Base-by-base conservation (phyloP, 2,329 filamentous ascomycete genomes). In the Epicoccum nigrum region DNA sequence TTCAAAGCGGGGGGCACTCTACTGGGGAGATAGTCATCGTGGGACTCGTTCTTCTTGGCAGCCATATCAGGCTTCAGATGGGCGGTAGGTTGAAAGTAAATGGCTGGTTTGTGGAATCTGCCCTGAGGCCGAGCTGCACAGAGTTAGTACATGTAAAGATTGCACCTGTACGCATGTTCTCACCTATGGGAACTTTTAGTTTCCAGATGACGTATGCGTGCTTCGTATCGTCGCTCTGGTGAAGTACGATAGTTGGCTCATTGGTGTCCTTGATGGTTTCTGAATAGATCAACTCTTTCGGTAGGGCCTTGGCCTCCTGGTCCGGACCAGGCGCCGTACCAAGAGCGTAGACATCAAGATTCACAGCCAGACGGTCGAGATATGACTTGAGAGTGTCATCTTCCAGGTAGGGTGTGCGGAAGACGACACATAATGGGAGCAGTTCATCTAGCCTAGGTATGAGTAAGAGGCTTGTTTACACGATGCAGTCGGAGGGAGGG, bases 1-100 rank as follows among this genome's bases (percentile, higher is more conserved):
- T 93, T 94, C 56, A 90, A 78, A 1, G 88, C 86, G 6, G 86
- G 82, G 0, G 89, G 86, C 20, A 86, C 74, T 50, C 85, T 83
- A 64, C 86, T 90, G 28, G 83, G 82, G 25, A 93, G 79, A 64
- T 90, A 91, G 44, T 88, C 86, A 51, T 83, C 79, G 8, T 77
- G 75, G 17, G 72, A 56, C 8, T 74, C 71, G 30, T 79, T 75
- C 9, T 72, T 68, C 30, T 75, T 72, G 11, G 76, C 71, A 30
- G 74, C 66, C 25, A 79, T 75, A 12, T 76, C 71, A 2, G 83
- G 81, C 63, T 81, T 85, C 55, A 89, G 73, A 56, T 80, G 84
- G 70, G 51, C 74, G 63, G 74, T 77, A 19, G 78, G 76, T 25
- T 79, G 76, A 68, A 92, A 88, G 41, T 89, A 82, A 23, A 88